Conservation (phyloP, 495 filamentous ascomycete genomes). For the Neurospora sp. region DNA sequence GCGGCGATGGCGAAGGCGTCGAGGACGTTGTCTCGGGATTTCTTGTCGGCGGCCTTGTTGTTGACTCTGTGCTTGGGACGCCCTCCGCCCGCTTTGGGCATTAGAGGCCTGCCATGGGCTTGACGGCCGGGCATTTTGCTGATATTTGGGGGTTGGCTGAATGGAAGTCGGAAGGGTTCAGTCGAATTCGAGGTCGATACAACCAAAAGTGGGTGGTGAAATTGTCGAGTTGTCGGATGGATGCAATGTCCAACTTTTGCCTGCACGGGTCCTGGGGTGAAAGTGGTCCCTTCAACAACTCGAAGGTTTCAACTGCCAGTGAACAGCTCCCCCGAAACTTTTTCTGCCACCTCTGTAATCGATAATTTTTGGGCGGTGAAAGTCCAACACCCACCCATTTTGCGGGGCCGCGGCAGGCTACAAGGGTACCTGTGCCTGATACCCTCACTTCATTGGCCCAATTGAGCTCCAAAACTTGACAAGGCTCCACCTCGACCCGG, state of each 20-base stretch:
- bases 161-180: neutral
- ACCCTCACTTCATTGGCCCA: neutral
- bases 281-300: neutral
- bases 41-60: slow-evolving; percentile 15
- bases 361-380: slow-evolving; percentile 23
- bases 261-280: neutral
- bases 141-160: neutral
- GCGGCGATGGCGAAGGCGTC: slow-evolving; percentile 82
- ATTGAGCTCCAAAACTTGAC: neutral
- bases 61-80: slow-evolving; percentile 34
- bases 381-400: slow-evolving; percentile 2
- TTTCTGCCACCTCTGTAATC: slow-evolving; percentile 15
- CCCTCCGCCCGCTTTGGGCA: slow-evolving; percentile 26
- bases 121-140: slow-evolving; percentile 58
- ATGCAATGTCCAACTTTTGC: slow-evolving; percentile 4
- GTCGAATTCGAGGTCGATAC: neutral
- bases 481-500: neutral
- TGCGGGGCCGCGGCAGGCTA: slow-evolving; percentile 5
- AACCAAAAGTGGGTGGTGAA: neutral
- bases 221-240: neutral
- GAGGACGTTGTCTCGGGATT: slow-evolving; percentile 46
- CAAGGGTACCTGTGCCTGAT: neutral
- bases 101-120: slow-evolving; percentile 44
- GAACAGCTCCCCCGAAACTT: slow-evolving; percentile 5
- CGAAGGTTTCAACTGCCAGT: neutral